These are phyloP conservation scores for Willaertia magna DNA, from an alignment of 208 protist species.

Conservation along the genomic window DNA sequence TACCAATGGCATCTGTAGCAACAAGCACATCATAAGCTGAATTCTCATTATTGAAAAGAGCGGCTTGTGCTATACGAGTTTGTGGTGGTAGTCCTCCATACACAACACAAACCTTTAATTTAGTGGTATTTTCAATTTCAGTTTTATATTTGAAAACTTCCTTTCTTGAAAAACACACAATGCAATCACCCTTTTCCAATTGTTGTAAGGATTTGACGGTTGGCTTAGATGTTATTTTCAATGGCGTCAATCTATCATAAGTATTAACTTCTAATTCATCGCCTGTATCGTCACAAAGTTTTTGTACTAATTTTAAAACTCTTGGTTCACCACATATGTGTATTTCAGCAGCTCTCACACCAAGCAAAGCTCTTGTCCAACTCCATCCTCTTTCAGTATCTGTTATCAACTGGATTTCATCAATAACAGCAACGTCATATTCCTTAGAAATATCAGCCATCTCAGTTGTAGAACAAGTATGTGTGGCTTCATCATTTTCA, in stretches of 20 bases:
- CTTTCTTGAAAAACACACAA: slow-evolving; percentile 62
- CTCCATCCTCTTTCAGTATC: slow-evolving; percentile 76
- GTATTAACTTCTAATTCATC: slow-evolving; percentile 51
- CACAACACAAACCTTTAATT: slow-evolving; percentile 50
- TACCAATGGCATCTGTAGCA: slow-evolving; percentile 80
- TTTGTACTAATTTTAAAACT: slow-evolving; percentile 50
- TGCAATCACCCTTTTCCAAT: slow-evolving; percentile 52
- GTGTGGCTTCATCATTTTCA: slow-evolving; percentile 52
- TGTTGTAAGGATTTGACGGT: neutral
- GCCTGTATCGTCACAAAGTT: slow-evolving; percentile 47
- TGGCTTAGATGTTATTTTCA: slow-evolving; percentile 32
- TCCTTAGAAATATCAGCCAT: slow-evolving; percentile 56
- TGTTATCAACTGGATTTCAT: slow-evolving; percentile 81
- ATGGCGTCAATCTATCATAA: slow-evolving; percentile 60
- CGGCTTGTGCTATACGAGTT: slow-evolving; percentile 47
- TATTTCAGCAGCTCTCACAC: slow-evolving; percentile 63
- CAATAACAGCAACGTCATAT: slow-evolving; percentile 71
- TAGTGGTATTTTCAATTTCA: slow-evolving; percentile 32
- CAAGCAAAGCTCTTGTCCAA: slow-evolving; percentile 77
- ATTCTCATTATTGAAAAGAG: slow-evolving; percentile 57
- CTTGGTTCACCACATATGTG: slow-evolving; percentile 73
- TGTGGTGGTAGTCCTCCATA: slow-evolving; percentile 80
- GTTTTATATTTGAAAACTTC: slow-evolving; percentile 47
- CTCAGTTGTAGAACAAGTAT: slow-evolving; percentile 70
- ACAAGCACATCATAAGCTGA: slow-evolving; percentile 58